Percentiles rank a stretch among this genome's conserved stretches.
Evolutionary conservation across 257 asterid genomes (phyloP).

Genomic region (Primulina huaijiensis): DNA sequence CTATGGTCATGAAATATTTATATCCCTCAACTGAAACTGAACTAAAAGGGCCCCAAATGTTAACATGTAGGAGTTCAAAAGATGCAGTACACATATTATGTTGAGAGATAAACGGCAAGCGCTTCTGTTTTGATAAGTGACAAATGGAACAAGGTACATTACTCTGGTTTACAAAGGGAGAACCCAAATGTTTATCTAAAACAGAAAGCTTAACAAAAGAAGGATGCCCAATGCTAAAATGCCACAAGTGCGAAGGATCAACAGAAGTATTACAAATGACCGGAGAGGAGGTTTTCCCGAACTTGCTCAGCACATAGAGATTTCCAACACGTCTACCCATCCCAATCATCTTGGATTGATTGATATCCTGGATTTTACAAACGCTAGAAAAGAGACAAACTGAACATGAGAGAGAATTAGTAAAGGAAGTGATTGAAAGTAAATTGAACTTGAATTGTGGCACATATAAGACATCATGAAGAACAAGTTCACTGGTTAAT

Average conservation of each 20-base stretch:
- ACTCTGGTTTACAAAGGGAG: too few relatives aligned
- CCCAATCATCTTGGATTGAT: not conserved
- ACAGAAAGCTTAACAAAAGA: too few relatives aligned
- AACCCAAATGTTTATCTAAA: accelerated
- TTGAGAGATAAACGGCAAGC: not conserved
- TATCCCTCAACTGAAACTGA: not conserved
- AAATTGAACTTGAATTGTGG: not conserved
- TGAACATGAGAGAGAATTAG: not conserved
- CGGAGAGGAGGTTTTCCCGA: accelerated
- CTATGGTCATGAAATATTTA: not conserved
- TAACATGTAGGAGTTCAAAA: too few relatives aligned
- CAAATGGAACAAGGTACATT: too few relatives aligned
- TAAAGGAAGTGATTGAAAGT: not conserved
- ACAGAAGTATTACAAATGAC: accelerated
- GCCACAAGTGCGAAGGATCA: too few relatives aligned
- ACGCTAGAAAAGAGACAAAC: accelerated
- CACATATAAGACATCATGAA: not conserved
- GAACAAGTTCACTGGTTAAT: too few relatives aligned
- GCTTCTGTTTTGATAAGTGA: too few relatives aligned
- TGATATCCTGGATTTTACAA: not conserved
- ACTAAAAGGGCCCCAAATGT: not conserved
- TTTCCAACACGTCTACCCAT: not conserved
- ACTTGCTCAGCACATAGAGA: too few relatives aligned
- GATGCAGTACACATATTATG: accelerated
- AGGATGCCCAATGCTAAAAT: not conserved